Evolutionary conservation across 2,329 filamentous ascomycete genomes (phyloP), one percentile per base, ranked within the genome.

Genomic region (Trichoderma pleuroti): DNA sequence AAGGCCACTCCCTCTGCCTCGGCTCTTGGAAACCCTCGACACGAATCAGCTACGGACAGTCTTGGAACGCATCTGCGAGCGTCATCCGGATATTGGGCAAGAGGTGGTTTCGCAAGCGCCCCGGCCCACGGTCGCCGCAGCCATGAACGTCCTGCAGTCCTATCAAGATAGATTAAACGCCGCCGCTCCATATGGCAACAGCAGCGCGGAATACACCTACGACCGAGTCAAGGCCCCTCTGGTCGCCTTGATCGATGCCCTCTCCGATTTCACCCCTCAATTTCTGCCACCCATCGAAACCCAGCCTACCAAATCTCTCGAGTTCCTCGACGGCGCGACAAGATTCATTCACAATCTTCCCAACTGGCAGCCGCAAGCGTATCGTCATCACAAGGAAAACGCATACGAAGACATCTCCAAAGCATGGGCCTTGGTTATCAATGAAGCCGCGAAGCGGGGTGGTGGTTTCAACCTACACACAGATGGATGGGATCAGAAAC

Each of bases 351-450:
- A 99, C 80, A 87, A 90, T 49, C 86, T 99, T 56, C 96, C 96
- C 4, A 89, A 97, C 77, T 99, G 94, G 94, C 92, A 96, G 75
- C 93, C 90, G 57, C 92, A 92, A 72, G 90, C 93, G 73, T 92
- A 98, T 82, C 94, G 94, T 74, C 88, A 97, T 76, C 93, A 97
- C 84, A 98, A 98, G 81, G 92, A 97, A 74, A 93, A 93, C 73
- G 94, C 95, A 8, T 99, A 99, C 78, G 95, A 99, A 77, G 96
- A 98, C 78, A 94, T 99, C 73, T 91, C 93, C 30, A 93, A 92
- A 77, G 96, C 96, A 1, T 99, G 96, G 96, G 91, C 93, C 18
- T 81, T 97, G 74, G 95, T 97, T 63, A 92, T 99, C 75, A 91
- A 91, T 72, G 96, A 99, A 81, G 93, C 94, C 2, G 91, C 92